A percentile compares a stretch with the other conserved stretches of the same genome.
Conservation (phyloP, 2,329 filamentous ascomycete genomes). For the Alternaria viburni region DNA sequence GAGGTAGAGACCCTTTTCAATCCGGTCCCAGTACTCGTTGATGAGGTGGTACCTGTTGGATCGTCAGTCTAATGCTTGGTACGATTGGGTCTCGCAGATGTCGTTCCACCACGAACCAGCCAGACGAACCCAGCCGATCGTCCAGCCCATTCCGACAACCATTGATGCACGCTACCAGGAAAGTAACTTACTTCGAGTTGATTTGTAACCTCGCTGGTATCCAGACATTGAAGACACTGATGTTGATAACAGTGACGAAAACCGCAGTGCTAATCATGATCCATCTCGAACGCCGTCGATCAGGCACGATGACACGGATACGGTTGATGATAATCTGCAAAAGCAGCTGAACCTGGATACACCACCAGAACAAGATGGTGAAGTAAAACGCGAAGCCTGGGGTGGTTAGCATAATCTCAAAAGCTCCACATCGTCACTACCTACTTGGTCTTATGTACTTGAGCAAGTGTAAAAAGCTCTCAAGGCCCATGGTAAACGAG, state of each 20-base stretch:
- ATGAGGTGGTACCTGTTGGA: conserved; percentile 33
- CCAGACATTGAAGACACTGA: conserved; percentile 50
- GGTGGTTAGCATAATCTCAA: not conserved
- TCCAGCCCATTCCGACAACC: not conserved
- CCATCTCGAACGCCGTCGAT: conserved; percentile 35
- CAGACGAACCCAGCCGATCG: not conserved
- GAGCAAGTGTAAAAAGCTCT: conserved; percentile 47
- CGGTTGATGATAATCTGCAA: conserved; percentile 53
- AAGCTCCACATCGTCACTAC: not conserved
- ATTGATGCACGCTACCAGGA: not conserved
- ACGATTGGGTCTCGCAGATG: not conserved
- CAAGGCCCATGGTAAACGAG: conserved; percentile 52
- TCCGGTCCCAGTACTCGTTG: conserved; percentile 50
- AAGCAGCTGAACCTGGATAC: conserved; percentile 47
- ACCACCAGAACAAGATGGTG: conserved; percentile 47
- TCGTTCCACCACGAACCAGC: not conserved
- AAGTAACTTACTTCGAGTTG: conserved; percentile 24
- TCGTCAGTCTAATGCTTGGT: conserved; percentile 5
- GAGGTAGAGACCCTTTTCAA: conserved; percentile 48
- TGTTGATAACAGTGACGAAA: conserved; percentile 48
- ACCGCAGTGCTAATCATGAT: conserved; percentile 48
- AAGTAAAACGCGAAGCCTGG: conserved; percentile 45
- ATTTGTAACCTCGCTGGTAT: conserved; percentile 48
- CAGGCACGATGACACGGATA: conserved; percentile 45
- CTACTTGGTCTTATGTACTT: conserved; percentile 44